A percentile compares a stretch with the other conserved stretches of the same genome.
phyloP scores from a whole-genome alignment of 2,329 filamentous ascomycete species.

The Colletotrichum sidae region DNA sequence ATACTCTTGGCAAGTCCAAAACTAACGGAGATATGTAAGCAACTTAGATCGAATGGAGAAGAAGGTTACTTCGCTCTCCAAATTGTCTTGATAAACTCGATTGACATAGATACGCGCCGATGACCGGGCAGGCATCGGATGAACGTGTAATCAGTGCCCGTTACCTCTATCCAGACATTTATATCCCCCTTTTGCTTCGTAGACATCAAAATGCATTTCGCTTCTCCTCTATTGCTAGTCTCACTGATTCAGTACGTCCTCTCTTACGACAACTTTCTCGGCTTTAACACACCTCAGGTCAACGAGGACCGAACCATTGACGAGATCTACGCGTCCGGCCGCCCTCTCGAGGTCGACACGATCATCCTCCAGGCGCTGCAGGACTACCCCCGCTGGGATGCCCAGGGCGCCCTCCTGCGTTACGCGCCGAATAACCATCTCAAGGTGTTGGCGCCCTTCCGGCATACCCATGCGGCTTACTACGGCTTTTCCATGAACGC shows the following conservation, averaged over 20 bases:
- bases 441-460: slow-evolving; percentile 54
- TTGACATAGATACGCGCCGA: too few species aligned
- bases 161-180: too few species aligned
- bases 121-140: too few species aligned
- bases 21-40: too few species aligned
- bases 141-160: too few species aligned
- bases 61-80: too few species aligned
- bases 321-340: slow-evolving; percentile 55
- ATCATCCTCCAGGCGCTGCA: slow-evolving; percentile 61
- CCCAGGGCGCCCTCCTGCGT: slow-evolving; percentile 56
- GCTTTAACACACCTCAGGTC: slow-evolving; percentile 32
- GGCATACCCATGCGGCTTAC: slow-evolving; percentile 54
- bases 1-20: too few species aligned
- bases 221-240: neutral
- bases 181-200: too few species aligned
- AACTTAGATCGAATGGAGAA: too few species aligned
- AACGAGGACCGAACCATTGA: slow-evolving; percentile 60
- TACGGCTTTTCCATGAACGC: slow-evolving; percentile 52
- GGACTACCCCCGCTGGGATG: slow-evolving; percentile 63
- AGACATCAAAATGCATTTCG: neutral
- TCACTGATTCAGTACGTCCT: neutral
- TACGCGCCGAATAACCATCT: slow-evolving; percentile 58
- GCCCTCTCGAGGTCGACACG: slow-evolving; percentile 55
- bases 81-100: too few species aligned
- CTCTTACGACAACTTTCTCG: slow-evolving; percentile 7